These are phyloP conservation scores for Chlorella sp. DNA, from an alignment of 139 green algal genomes.

Conservation along the genomic window DNA sequence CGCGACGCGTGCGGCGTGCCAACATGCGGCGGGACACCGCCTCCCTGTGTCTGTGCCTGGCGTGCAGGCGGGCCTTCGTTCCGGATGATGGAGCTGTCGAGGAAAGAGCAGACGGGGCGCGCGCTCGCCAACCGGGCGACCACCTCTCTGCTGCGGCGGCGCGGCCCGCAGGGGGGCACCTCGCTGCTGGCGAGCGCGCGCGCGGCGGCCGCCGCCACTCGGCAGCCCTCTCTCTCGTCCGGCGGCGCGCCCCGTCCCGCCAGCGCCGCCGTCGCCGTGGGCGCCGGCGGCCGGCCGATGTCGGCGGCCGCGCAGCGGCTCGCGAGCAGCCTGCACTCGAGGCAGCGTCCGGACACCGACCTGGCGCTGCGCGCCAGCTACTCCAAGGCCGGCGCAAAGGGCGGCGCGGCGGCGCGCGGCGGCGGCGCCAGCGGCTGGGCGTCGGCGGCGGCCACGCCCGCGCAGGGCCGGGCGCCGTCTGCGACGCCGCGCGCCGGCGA, in stretches of 20 bases:
- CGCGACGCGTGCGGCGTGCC: too few species aligned
- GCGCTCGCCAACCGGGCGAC: constrained; percentile 10
- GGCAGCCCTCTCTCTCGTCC: too few species aligned
- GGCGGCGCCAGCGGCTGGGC: constrained; percentile 7
- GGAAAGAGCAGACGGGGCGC: constrained; percentile 16
- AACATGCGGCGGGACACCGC: too few species aligned
- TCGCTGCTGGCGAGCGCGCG: not conserved
- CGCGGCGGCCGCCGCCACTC: constrained; percentile 13
- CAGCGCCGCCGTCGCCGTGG: not conserved
- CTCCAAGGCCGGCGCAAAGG: not conserved
- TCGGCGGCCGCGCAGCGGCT: constrained; percentile 30
- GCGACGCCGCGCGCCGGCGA: not conserved
- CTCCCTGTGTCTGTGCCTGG: not conserved
- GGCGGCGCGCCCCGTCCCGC: not conserved
- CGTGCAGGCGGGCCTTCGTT: constrained; percentile 13
- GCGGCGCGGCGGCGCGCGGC: not conserved
- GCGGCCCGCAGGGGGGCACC: not conserved
- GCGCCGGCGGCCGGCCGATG: constrained; percentile 2
- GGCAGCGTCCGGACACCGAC: not conserved
- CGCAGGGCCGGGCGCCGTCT: not conserved
- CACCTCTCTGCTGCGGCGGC: not conserved
- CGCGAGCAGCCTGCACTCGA: constrained; percentile 11
- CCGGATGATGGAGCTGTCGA: constrained; percentile 20
- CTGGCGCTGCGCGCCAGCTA: constrained; percentile 13
- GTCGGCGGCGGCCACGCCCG: constrained; percentile 14